Evolutionary conservation across 2,329 filamentous ascomycete species (phyloP), one percentile per base, ranked within the genome.

Genomic region (Aspergillus versicolor): DNA sequence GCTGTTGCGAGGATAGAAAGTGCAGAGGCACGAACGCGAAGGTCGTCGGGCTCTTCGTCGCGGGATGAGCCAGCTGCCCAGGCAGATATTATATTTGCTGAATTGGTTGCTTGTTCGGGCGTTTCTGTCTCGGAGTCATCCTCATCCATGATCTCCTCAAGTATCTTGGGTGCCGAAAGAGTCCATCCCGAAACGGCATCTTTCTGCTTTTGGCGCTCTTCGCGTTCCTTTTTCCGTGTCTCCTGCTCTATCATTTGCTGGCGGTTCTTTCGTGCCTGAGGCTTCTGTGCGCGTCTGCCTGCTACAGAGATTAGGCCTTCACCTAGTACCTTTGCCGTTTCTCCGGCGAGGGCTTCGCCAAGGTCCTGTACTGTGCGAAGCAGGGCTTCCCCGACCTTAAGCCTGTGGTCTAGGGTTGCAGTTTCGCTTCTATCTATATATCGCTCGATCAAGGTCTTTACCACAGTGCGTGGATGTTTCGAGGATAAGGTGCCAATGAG

Each of bases 1-100:
- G 74, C 75, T 1, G 72, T 74, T 4, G 74, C 74, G 4, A 78
- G 68, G 30, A 78, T 73, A 2, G 76, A 78, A 3, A 78, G 64
- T 13, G 76, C 76, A 1, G 76, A 78, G n/a, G 75, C 68, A 4
- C 76, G 71, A 2, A 72, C 65, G 12, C 76, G 75, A 2, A 78
- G 67, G 54, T 78, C 76, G 52, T 78, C 76, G n/a, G 75, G 75
- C 22, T 75, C 69, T 21, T 69, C 63, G 49, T 77, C 74, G 8
- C 66, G 61, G 1, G 67, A 58, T 3, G 74, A 68, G 17, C 75
- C 75, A 3, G 72, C 69, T 4, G 72, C 74, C 75, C 75, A 77
- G 24, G 74, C 70, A n/a, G 72, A 63, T 13, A 77, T 58, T 7
- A 77, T 73, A 41, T 72, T 75, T 2, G 69, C 68, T 1, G 73